Evolutionary conservation across 2,329 filamentous ascomycete genomes (phyloP).

Genomic region (Hypoxylon sp.): DNA sequence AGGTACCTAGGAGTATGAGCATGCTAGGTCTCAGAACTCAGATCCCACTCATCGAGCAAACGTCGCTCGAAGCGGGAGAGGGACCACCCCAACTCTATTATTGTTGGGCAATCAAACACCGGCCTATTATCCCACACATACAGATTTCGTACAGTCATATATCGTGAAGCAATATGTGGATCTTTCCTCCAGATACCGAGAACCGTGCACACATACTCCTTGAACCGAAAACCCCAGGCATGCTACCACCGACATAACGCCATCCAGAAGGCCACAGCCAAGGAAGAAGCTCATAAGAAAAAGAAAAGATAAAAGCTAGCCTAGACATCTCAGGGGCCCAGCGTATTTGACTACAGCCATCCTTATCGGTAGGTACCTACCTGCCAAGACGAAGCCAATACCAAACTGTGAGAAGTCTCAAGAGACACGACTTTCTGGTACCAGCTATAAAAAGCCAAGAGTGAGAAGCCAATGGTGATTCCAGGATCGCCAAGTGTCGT

Average conservation of each 20-base stretch:
- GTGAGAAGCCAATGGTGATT: background rate
- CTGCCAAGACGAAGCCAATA: conserved; percentile 18
- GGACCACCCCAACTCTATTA: conserved; percentile 3
- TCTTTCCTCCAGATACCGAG: background rate
- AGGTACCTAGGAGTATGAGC: background rate
- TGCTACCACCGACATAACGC: background rate
- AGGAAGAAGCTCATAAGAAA: conserved; percentile 4
- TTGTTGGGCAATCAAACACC: background rate
- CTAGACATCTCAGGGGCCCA: background rate
- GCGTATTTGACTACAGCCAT: background rate
- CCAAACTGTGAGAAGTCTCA: background rate
- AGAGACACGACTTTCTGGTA: background rate
- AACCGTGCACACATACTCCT: conserved; percentile 7
- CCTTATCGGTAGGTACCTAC: conserved; percentile 8
- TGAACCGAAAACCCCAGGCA: conserved; percentile 17
- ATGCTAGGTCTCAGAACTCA: conserved; percentile 9
- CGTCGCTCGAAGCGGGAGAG: background rate
- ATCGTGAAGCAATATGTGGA: background rate
- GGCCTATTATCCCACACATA: conserved; percentile 19
- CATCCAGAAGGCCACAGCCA: conserved; percentile 9
- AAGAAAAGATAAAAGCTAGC: conserved; percentile 7
- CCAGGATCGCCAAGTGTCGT: background rate
- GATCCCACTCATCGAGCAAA: conserved; percentile 12
- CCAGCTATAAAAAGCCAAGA: background rate
- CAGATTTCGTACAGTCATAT: background rate